Evolutionary conservation across 768 basidiomycete genomes (phyloP), one percentile per base, ranked within the genome.

Genomic region (Mycena galericulata): DNA sequence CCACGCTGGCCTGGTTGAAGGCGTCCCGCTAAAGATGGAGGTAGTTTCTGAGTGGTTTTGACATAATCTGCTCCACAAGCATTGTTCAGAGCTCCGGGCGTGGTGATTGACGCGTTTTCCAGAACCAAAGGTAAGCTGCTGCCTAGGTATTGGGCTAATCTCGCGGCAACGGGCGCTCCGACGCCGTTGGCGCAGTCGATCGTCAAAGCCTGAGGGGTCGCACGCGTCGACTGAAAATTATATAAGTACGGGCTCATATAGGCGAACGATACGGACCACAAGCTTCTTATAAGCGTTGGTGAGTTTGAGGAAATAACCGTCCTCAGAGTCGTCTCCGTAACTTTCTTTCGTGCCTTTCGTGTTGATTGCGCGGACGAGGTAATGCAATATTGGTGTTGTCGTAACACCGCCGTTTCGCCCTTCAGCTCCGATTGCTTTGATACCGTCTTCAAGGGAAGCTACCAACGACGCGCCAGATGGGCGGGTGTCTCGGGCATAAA

Each of bases 151-250:
- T 86, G 79, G 5, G 83, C 75, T 41, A 99, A 82, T 46, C 86
- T 87, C 36, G 82, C 81, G 15, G 94, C 90, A 41, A 92, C 90
- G 9, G 85, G 82, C 18, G 93, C 89, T 51, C 98, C 98, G 26
- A 99, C 98, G 29, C 98, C 98, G 77, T 99, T 99, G n/a, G 98
- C 98, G 77, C 98, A 99, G 79, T 99, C 98, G 45, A 99, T 85
- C n/a, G 93, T 78, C 51, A 99, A 75, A 40, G 90, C 88, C 18
- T 86, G 78, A 14, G 86, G 79, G 58, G 83, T 80, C 45, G 82
- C 79, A 78, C 90, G 90, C 65, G 89, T 89, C 27, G 86, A 81
- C 92, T 95, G 66, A 36, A 49, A 55, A 68, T 47, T 65, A 49
- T 55, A 29, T 30, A 22, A 56, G 64, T 46, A 41, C 50, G 46